Percentiles rank a stretch among this genome's conserved stretches.
Conservation (phyloP, 148 eudicot species). For the Nyssa sinensis region DNA sequence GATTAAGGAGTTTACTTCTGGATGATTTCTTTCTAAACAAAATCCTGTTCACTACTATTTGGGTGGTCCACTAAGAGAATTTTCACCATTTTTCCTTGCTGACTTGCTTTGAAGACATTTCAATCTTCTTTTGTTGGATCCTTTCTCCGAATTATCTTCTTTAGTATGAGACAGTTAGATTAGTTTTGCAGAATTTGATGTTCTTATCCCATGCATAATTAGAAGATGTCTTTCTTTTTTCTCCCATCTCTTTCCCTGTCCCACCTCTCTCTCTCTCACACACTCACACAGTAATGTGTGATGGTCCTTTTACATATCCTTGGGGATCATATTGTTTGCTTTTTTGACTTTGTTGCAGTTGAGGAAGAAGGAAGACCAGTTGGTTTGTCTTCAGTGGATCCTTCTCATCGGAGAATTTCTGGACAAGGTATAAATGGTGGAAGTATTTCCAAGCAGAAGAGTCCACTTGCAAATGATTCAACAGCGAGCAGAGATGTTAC, state of each 20-base stretch:
- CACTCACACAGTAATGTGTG: no score
- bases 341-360: conserved; percentile 35
- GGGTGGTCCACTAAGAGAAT: conserved; percentile 6
- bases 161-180: no score
- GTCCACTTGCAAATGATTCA: conserved; percentile 67
- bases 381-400: conserved; percentile 48
- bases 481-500: conserved; percentile 60
- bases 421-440: conserved; percentile 56
- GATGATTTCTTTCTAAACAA: neutral
- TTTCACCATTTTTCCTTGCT: neutral
- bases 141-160: neutral
- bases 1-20: neutral
- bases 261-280: no score
- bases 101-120: neutral
- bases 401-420: conserved; percentile 56
- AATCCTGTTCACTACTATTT: neutral
- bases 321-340: neutral
- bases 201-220: no score
- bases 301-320: neutral
- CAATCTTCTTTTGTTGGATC: neutral
- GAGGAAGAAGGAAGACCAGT: conserved; percentile 59
- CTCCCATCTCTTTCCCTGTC: no score
- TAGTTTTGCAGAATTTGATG: no score
- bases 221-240: no score
- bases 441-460: conserved; percentile 68